These are phyloP conservation scores for Thinopyrum elongatum DNA, from an alignment of 176 grass and related monocot species.

Conservation along the genomic window DNA sequence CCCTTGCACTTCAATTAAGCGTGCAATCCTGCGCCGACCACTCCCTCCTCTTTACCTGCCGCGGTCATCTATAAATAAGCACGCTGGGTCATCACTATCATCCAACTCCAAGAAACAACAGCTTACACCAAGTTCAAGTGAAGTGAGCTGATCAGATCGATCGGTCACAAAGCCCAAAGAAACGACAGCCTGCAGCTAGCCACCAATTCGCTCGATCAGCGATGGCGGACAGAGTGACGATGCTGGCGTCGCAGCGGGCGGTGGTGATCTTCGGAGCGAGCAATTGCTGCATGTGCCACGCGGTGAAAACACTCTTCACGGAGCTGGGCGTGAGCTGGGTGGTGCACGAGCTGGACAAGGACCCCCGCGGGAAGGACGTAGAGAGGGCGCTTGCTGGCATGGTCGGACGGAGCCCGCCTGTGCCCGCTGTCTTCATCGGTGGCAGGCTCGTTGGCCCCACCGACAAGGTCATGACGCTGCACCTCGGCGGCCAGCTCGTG, in stretches of 20 bases:
- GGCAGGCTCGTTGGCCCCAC: slow-evolving; percentile 58
- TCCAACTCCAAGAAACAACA: background rate
- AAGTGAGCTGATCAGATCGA: background rate
- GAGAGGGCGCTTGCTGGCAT: slow-evolving; percentile 45
- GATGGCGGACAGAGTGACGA: slow-evolving; percentile 47
- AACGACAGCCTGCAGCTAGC: background rate
- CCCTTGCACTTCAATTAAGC: background rate
- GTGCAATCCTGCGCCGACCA: background rate
- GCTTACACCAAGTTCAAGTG: background rate
- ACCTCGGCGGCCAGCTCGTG: slow-evolving; percentile 55
- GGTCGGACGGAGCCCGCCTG: slow-evolving; percentile 48
- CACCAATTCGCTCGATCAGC: background rate
- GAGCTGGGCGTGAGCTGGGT: slow-evolving; percentile 50
- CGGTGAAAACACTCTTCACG: slow-evolving; percentile 54
- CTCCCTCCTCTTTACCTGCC: background rate
- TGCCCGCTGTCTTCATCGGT: slow-evolving; percentile 63
- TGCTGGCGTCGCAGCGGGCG: slow-evolving; percentile 47
- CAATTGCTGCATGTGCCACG: slow-evolving; percentile 78
- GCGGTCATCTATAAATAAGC: background rate
- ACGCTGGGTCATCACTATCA: background rate
- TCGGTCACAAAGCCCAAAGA: background rate
- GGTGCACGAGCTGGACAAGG: slow-evolving; percentile 57
- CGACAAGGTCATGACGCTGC: slow-evolving; percentile 60
- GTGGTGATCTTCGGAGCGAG: slow-evolving; percentile 70
- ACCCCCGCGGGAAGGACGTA: slow-evolving; percentile 46